phyloP scores from a whole-genome alignment of 331 rosid genomes.

The Telfairia occidentalis region DNA sequence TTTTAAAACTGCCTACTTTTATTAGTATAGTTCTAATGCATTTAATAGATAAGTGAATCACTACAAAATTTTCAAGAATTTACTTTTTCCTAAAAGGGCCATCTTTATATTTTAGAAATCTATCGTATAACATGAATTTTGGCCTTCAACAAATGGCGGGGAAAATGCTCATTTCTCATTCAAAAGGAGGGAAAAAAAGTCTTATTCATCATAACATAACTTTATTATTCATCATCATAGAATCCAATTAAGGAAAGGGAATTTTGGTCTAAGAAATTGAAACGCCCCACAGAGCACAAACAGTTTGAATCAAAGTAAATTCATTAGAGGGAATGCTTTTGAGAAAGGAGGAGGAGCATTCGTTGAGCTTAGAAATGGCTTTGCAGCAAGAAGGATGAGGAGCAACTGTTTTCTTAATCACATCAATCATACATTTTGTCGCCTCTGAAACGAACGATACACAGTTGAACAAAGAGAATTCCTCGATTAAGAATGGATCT shows the following conservation, averaged over 20 bases:
- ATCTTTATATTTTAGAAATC: too few species aligned
- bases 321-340: neutral
- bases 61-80: too few species aligned
- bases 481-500: neutral
- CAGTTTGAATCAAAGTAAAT: neutral
- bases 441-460: neutral
- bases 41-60: too few species aligned
- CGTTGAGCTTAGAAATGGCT: neutral
- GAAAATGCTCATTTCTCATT: too few species aligned
- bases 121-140: too few species aligned
- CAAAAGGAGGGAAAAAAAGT: too few species aligned
- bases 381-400: neutral
- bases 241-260: neutral
- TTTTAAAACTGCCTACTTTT: too few species aligned
- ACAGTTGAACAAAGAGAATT: neutral
- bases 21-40: too few species aligned
- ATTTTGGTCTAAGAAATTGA: neutral
- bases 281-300: slow-evolving; percentile 2
- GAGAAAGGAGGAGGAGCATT: neutral
- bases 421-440: neutral
- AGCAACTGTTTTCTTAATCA: neutral
- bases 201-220: neutral
- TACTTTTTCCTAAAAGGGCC: too few species aligned
- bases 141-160: too few species aligned
- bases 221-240: neutral